Percentiles rank a stretch among this genome's conserved stretches.
phyloP scores from a whole-genome alignment of 176 grass and related monocot genomes.

The Poa pratensis region DNA sequence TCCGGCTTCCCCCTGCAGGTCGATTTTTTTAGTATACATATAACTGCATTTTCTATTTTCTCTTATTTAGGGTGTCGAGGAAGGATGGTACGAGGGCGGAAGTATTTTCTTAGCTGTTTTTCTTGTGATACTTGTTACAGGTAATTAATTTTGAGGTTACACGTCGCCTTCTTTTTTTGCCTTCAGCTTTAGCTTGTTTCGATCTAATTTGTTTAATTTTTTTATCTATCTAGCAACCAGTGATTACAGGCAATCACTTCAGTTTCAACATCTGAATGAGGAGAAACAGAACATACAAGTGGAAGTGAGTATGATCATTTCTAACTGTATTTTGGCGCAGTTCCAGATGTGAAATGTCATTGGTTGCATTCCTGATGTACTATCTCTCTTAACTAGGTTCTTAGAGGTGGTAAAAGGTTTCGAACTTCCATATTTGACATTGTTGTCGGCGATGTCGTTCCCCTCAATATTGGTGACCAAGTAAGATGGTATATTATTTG shows the following conservation, averaged over 20 bases:
- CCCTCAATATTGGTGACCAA: slow-evolving; percentile 99
- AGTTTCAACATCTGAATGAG: slow-evolving; percentile 94
- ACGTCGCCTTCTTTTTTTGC: not conserved
- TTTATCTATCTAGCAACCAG: slow-evolving; percentile 68
- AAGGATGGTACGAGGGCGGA: slow-evolving; percentile 99
- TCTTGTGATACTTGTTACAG: slow-evolving; percentile 94
- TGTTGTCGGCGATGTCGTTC: slow-evolving; percentile 91
- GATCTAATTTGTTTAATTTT: slow-evolving; percentile 38
- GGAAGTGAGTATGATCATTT: slow-evolving; percentile 62
- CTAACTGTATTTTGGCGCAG: slow-evolving; percentile 27
- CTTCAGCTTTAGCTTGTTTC: not conserved
- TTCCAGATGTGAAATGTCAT: slow-evolving; percentile 24
- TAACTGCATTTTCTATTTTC: slow-evolving; percentile 24
- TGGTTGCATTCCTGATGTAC: slow-evolving; percentile 34
- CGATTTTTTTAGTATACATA: not conserved
- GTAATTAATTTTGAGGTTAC: slow-evolving; percentile 53
- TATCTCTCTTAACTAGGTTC: slow-evolving; percentile 53
- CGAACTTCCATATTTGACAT: slow-evolving; percentile 90
- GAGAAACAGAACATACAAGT: slow-evolving; percentile 97
- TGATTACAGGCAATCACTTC: slow-evolving; percentile 96
- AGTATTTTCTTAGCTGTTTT: slow-evolving; percentile 96
- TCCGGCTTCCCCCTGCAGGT: not conserved
- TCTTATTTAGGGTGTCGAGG: slow-evolving; percentile 68
- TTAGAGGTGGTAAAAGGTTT: slow-evolving; percentile 88
- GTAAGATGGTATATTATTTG: slow-evolving; percentile 67